These are phyloP conservation scores for Penicillium turbatum DNA, from an alignment of 495 filamentous ascomycete genomes.

Conservation along the genomic window DNA sequence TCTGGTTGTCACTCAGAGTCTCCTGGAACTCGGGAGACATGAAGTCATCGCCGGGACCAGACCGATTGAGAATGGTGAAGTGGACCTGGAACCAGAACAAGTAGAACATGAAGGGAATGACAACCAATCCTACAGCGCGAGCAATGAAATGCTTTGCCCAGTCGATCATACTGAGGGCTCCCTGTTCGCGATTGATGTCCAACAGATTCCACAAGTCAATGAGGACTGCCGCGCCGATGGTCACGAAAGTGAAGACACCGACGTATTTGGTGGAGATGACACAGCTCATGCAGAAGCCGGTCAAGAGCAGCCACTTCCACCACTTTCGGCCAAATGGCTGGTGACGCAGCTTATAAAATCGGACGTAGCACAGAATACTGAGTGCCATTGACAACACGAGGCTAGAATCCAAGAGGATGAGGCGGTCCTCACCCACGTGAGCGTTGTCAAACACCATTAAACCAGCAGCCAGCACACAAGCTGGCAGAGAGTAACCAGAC, in stretches of 20 bases:
- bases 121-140: constrained; percentile 73
- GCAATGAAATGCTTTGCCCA: constrained; percentile 90
- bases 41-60: constrained; percentile 95
- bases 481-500: constrained; percentile 92
- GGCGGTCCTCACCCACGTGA: constrained; percentile 91
- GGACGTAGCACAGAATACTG: constrained; percentile 87
- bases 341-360: constrained; percentile 95
- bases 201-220: constrained; percentile 95
- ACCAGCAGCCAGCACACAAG: constrained; percentile 78
- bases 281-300: constrained; percentile 88
- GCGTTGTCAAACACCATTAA: constrained; percentile 96
- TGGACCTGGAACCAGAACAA: constrained; percentile 99
- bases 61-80: constrained; percentile 81
- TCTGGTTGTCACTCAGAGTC: constrained; percentile 87
- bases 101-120: constrained; percentile 95
- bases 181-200: constrained; percentile 75
- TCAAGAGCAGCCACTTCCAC: constrained; percentile 99
- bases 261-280: constrained; percentile 99
- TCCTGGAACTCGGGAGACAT: constrained; percentile 98
- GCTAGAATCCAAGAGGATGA: constrained; percentile 93
- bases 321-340: constrained; percentile 88
- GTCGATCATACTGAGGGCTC: constrained; percentile 67
- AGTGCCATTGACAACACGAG: constrained; percentile 94
- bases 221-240: constrained; percentile 86
- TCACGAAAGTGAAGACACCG: constrained; percentile 93